A percentile compares a stretch with the other conserved stretches of the same genome.
Evolutionary conservation across 768 basidiomycete species (phyloP).

Genomic region (Podaxis rugospora): DNA sequence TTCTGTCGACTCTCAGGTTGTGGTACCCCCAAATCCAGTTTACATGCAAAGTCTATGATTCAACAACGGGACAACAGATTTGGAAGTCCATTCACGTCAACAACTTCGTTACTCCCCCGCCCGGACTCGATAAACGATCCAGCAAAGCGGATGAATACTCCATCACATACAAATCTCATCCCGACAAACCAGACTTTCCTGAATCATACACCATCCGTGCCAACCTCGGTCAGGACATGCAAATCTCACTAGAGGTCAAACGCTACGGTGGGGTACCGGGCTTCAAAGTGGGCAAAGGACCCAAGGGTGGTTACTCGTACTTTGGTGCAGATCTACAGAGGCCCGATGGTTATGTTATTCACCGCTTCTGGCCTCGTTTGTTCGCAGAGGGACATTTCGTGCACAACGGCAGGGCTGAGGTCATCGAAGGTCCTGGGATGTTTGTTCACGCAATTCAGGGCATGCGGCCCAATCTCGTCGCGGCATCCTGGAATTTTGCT

Average conservation of each 20-base stretch:
- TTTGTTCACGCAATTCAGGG: slow-evolving; percentile 97
- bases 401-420: slow-evolving; percentile 53
- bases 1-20: slow-evolving; percentile 44
- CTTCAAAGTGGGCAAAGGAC: slow-evolving; percentile 88
- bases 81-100: slow-evolving; percentile 89
- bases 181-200: slow-evolving; percentile 49
- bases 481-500: slow-evolving; percentile 92
- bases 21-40: slow-evolving; percentile 97
- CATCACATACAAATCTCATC: slow-evolving; percentile 57
- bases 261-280: slow-evolving; percentile 73
- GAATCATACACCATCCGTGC: slow-evolving; percentile 80
- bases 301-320: slow-evolving; percentile 86
- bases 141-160: slow-evolving; percentile 83
- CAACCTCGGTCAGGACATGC: slow-evolving; percentile 74
- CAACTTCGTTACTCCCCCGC: slow-evolving; percentile 75
- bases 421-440: slow-evolving; percentile 69
- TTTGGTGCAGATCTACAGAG: slow-evolving; percentile 68
- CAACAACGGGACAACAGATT: slow-evolving; percentile 61
- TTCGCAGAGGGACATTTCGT: slow-evolving; percentile 64
- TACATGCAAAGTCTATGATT: slow-evolving; percentile 83
- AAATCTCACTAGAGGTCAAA: slow-evolving; percentile 69
- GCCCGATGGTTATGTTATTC: slow-evolving; percentile 82
- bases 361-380: slow-evolving; percentile 85
- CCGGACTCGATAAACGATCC: slow-evolving; percentile 80
- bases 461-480: slow-evolving; percentile 94